Evolutionary conservation across 2,329 filamentous ascomycete genomes (phyloP).

Genomic region (Pseudogymnoascus sp.): DNA sequence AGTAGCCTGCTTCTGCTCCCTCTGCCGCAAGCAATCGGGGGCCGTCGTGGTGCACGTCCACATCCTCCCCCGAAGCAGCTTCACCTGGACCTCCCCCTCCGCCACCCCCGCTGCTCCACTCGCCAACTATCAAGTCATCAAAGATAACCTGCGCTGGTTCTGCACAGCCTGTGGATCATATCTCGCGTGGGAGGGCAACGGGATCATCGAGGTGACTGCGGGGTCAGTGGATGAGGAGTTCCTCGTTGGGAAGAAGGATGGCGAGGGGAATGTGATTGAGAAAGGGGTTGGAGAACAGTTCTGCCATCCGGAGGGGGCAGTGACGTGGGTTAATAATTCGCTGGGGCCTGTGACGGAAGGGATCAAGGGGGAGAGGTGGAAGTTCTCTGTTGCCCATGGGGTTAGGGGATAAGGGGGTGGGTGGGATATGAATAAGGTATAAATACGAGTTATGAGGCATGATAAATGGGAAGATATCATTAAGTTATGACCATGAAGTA

Average conservation of each 20-base stretch:
- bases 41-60: constrained; percentile 38
- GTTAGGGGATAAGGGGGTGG: not conserved
- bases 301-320: not conserved
- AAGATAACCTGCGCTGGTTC: constrained; percentile 37
- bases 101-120: constrained; percentile 29
- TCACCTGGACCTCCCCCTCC: constrained; percentile 25
- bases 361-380: not conserved
- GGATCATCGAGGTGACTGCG: constrained; percentile 30
- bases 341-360: not conserved
- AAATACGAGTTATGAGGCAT: not conserved
- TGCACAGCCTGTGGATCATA: constrained; percentile 42
- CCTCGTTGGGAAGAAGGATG: constrained; percentile 23
- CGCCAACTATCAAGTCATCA: constrained; percentile 34
- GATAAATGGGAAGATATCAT: not conserved
- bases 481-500: not conserved
- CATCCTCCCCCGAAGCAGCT: constrained; percentile 27
- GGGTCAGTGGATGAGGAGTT: constrained; percentile 39
- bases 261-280: constrained; percentile 7
- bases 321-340: not conserved
- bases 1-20: constrained; percentile 46
- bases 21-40: constrained; percentile 46
- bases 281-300: not conserved
- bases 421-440: not conserved
- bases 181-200: constrained; percentile 36
- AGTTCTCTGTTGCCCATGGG: not conserved